phyloP scores from a whole-genome alignment of 495 filamentous ascomycete genomes.

The Penicillium robsamsonii region DNA sequence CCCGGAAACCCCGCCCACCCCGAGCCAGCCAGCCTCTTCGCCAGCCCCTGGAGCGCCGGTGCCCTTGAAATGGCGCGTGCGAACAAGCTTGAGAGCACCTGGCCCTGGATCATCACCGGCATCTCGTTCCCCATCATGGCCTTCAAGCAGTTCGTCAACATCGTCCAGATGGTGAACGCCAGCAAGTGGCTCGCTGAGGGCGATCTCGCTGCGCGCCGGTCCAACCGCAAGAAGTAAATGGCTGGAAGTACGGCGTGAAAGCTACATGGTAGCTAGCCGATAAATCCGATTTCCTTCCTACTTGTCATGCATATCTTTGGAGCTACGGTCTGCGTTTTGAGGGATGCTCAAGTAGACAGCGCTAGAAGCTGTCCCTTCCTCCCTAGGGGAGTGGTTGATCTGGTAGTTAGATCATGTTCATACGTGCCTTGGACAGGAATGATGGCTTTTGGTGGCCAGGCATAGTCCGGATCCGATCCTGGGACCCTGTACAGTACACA shows the following conservation, averaged over 20 bases:
- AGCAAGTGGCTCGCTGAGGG: constrained; percentile 90
- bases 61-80: constrained; percentile 86
- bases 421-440: constrained; percentile 21
- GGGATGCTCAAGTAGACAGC: constrained; percentile 16
- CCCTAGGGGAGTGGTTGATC: constrained; percentile 17
- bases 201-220: constrained; percentile 48
- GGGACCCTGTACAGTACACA: constrained; percentile 29
- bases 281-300: constrained; percentile 15
- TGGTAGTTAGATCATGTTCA: constrained; percentile 24
- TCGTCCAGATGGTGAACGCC: constrained; percentile 92
- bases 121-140: constrained; percentile 82
- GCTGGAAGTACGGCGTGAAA: background rate
- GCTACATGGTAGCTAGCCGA: background rate
- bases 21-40: constrained; percentile 65
- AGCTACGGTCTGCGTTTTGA: constrained; percentile 37
- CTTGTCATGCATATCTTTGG: constrained; percentile 42
- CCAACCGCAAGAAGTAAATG: constrained; percentile 36
- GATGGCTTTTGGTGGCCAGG: constrained; percentile 15
- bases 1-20: constrained; percentile 65
- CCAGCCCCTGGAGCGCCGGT: constrained; percentile 83
- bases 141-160: constrained; percentile 89
- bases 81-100: constrained; percentile 85
- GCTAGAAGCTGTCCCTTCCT: constrained; percentile 16
- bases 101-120: constrained; percentile 86
- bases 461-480: constrained; percentile 12